Percentiles rank a stretch among this genome's conserved stretches.
phyloP scores from a whole-genome alignment of 1,139 yeast species.

The Yamadazyma sp. region DNA sequence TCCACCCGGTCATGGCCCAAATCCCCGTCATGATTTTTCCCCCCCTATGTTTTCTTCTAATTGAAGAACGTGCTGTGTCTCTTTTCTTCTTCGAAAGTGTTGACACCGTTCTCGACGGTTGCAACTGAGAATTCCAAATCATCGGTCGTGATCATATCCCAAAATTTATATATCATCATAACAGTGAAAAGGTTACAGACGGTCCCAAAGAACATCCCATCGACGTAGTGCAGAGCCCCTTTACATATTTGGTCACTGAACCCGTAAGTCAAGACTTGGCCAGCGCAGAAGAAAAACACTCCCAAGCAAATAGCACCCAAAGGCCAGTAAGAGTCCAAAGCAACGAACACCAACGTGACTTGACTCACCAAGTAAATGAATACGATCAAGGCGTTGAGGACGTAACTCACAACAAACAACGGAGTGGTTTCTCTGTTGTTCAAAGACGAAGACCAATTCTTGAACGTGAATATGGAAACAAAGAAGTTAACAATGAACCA shows the following conservation, averaged over 20 bases:
- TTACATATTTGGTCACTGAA: conserved; percentile 66
- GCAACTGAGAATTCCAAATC: conserved; percentile 89
- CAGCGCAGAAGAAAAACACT: conserved; percentile 71
- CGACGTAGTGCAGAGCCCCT: conserved; percentile 79
- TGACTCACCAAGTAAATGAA: conserved; percentile 68
- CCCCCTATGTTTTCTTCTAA: background rate
- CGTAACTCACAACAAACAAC: conserved; percentile 66
- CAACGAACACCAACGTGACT: conserved; percentile 63
- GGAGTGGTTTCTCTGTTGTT: conserved; percentile 52
- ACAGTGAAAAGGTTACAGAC: conserved; percentile 75
- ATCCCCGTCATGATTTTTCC: no score
- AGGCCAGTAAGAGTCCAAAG: conserved; percentile 82
- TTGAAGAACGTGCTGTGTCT: conserved; percentile 30
- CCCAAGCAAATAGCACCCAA: conserved; percentile 77
- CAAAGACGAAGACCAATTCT: conserved; percentile 57
- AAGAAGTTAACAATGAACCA: conserved; percentile 68
- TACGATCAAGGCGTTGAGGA: conserved; percentile 68
- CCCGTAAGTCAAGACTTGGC: conserved; percentile 74
- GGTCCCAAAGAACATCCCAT: conserved; percentile 85
- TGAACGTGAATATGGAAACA: conserved; percentile 69
- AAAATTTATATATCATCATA: conserved; percentile 94
- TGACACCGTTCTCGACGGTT: conserved; percentile 42
- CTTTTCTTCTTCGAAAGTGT: conserved; percentile 39
- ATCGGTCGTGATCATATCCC: conserved; percentile 97
- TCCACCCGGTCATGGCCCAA: no score